Base-by-base conservation (phyloP, 2,329 filamentous ascomycete genomes). In the Aspergillus floridensis region DNA sequence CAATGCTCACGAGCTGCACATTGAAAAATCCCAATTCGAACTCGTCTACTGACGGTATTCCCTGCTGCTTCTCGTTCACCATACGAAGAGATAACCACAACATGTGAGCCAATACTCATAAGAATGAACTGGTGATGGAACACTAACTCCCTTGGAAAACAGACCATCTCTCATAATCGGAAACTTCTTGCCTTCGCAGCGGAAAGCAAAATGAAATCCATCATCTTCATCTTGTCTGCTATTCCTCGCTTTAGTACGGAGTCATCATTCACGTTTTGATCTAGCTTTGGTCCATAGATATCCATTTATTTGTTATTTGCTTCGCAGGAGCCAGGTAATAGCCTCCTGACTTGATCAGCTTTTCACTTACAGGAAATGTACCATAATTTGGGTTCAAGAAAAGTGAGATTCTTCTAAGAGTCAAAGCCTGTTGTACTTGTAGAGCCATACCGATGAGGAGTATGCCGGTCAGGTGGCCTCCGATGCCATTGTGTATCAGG, bases 61-160 rank as follows among this genome's bases (percentile, higher is more conserved):
- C 91, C 72, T 99, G 95, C 75, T 98, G 93, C 75, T 99, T 99
- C 77, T 98, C 93, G 0, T 97, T 99, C 74, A 96, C 93, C 59
- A 96, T 99, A 66, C 87, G 92, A 69, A 87, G 93, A 71, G 95
- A 99, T 78, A 91, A 92, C 62, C 91, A 97, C 76, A 96, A 97
- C 72, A 92, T 99, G 95, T 97, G 80, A 84, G 93, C 79, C 6
- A 21, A 35, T 16, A 21, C 22, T 12, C 8, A 52, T 32, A 8
- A 11, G 12, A 32, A 16, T 16, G n/a, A 5, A 44, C 1, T 24
- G 2, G 49, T 22, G 21, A 5, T 31, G 19, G 22, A 11, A n/a
- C 8, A 32, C 54, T 59, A 14, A 58, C 59, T 59, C 26, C 58
- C 50, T n/a, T 53, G 7, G 3, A 8, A 66, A 35, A 24, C 66